Conservation (phyloP, 140 eudicot species). For the Anethum foeniculum region DNA sequence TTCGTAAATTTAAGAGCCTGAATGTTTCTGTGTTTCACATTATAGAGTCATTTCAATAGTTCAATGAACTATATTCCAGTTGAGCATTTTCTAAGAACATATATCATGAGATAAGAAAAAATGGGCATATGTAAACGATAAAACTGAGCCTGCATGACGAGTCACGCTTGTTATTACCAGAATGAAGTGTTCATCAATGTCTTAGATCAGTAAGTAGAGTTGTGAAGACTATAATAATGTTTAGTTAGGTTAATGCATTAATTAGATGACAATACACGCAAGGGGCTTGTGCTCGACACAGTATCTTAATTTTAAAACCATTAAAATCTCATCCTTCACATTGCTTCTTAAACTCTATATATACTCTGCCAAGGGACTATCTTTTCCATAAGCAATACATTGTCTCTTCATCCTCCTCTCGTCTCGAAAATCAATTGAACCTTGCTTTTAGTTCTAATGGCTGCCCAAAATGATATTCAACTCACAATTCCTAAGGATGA, state of each 20-base stretch:
- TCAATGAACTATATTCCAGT: not conserved
- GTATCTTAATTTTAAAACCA: not conserved
- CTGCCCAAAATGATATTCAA: constrained; percentile 6
- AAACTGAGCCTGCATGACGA: not conserved
- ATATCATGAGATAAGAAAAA: not conserved
- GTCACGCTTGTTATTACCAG: not conserved
- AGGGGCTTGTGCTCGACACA: constrained; percentile 2
- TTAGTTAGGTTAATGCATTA: not conserved
- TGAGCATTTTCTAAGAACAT: not conserved
- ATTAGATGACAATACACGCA: too few species aligned
- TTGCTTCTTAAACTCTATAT: not conserved
- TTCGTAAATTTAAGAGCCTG: too few species aligned
- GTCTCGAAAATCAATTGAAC: not conserved
- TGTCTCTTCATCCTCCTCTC: not conserved
- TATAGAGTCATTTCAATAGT: not conserved
- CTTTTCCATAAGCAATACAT: constrained; percentile 3
- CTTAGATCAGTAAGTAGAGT: not conserved
- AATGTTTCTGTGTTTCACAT: too few species aligned
- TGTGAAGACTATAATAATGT: not conserved
- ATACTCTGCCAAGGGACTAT: not conserved
- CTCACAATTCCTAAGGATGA: constrained; percentile 7
- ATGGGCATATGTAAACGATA: not conserved
- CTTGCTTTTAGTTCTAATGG: not conserved
- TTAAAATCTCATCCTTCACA: not conserved
- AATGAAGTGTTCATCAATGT: not conserved